A percentile compares a stretch with the other conserved stretches of the same genome.
Evolutionary conservation across 176 grass and related monocot species (phyloP).

Genomic region (Oryza glaberrima): DNA sequence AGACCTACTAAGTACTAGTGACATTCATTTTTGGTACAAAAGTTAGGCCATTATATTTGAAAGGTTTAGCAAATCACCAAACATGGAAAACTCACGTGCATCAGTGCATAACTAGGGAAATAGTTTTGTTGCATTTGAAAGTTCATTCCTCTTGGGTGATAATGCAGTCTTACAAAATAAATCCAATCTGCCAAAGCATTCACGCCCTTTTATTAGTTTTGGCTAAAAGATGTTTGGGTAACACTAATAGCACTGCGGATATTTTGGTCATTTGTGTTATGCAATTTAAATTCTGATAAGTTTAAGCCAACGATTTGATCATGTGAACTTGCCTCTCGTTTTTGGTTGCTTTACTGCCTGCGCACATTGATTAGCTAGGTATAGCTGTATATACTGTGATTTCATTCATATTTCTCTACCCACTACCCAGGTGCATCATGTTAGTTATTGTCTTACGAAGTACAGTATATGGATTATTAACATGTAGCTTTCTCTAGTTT

Average conservation of each 20-base stretch:
- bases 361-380: background rate
- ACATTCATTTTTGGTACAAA: background rate
- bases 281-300: background rate
- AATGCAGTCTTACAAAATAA: background rate
- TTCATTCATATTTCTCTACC: background rate
- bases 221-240: conserved; percentile 10
- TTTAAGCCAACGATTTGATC: conserved; percentile 3
- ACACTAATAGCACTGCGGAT: too few relatives aligned
- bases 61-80: background rate
- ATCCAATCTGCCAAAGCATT: conserved; percentile 28
- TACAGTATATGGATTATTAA: conserved; percentile 16
- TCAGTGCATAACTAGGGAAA: background rate
- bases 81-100: background rate
- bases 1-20: background rate
- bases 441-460: conserved; percentile 23
- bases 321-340: background rate
- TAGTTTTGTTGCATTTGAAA: conserved; percentile 1
- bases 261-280: background rate
- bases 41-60: background rate
- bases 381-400: background rate
- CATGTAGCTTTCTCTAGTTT: background rate
- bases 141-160: background rate
- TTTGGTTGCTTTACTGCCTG: background rate
- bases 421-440: background rate
- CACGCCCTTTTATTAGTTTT: background rate